phyloP scores from a whole-genome alignment of 441 rosid species.

The Eruca vesicaria region DNA sequence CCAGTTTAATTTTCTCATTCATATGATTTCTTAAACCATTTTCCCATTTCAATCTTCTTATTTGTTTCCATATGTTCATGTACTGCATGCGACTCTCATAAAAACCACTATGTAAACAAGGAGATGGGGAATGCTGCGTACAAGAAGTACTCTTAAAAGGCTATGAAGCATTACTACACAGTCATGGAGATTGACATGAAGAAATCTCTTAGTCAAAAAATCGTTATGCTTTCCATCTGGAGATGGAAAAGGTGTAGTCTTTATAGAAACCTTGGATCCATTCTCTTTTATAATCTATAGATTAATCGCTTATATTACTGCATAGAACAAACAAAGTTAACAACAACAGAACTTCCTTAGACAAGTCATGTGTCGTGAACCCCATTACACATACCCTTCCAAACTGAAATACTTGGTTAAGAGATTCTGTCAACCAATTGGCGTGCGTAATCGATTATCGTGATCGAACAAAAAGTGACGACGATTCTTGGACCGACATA shows the following conservation, averaged over 20 bases:
- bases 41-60: neutral
- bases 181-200: neutral
- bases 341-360: no score
- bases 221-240: neutral
- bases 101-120: neutral
- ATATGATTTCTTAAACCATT: neutral
- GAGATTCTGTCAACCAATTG: constrained; percentile 56
- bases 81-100: neutral
- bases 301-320: neutral
- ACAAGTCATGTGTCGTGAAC: no score
- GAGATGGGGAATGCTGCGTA: no score
- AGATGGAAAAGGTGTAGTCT: neutral
- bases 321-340: neutral
- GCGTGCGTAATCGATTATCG: constrained; percentile 45
- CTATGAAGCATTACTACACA: neutral
- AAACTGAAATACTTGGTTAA: neutral
- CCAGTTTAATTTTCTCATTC: neutral
- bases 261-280: neutral
- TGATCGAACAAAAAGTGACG: constrained; percentile 5
- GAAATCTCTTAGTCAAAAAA: neutral
- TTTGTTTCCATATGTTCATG: neutral
- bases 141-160: no score
- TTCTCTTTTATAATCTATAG: no score
- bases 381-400: no score
- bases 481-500: constrained; percentile 49